Percentiles rank a stretch among this genome's conserved stretches.
Evolutionary conservation across 1,139 yeast species (phyloP).

Genomic region (Debaryomyces nepalensis): DNA sequence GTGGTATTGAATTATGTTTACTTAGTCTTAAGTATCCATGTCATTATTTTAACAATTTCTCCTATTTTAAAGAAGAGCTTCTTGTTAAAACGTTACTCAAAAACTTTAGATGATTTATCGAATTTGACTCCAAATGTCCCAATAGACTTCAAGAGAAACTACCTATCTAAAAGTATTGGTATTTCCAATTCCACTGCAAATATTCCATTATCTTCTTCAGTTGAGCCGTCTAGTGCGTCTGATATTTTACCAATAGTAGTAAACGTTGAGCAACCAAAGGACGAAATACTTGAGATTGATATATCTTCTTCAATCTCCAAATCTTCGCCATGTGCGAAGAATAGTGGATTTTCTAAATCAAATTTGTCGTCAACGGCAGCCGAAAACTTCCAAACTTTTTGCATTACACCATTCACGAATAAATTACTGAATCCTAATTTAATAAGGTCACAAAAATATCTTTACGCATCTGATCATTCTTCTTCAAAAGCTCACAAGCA

Average conservation of each 20-base stretch:
- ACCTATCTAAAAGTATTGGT: slow-evolving; percentile 1
- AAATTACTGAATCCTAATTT: slow-evolving; percentile 18
- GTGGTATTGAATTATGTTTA: slow-evolving; percentile 35
- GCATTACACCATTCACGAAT: slow-evolving; percentile 45
- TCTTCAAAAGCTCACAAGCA: slow-evolving; percentile 18
- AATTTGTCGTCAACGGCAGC: slow-evolving; percentile 43
- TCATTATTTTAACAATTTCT: slow-evolving; percentile 42
- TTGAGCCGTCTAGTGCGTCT: slow-evolving; percentile 14
- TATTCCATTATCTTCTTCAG: slow-evolving; percentile 15
- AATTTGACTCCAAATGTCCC: slow-evolving; percentile 31
- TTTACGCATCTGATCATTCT: slow-evolving; percentile 5
- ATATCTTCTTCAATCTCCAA: slow-evolving; percentile 11
- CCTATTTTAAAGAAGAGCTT: slow-evolving; percentile 34
- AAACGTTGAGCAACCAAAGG: slow-evolving; percentile 11
- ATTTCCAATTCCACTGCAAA: background rate
- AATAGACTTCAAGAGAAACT: slow-evolving; percentile 22
- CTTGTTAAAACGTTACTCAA: slow-evolving; percentile 33
- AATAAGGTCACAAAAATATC: slow-evolving; percentile 9
- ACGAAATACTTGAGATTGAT: slow-evolving; percentile 19
- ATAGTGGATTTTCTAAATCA: slow-evolving; percentile 8
- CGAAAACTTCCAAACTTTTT: slow-evolving; percentile 60
- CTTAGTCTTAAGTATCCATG: slow-evolving; percentile 47
- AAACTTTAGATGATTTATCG: slow-evolving; percentile 38
- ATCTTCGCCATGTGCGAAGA: slow-evolving; percentile 10
- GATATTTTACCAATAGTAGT: background rate